Evolutionary conservation across 75 land plant species (phyloP).

Genomic region (Pinus albicaulis): DNA sequence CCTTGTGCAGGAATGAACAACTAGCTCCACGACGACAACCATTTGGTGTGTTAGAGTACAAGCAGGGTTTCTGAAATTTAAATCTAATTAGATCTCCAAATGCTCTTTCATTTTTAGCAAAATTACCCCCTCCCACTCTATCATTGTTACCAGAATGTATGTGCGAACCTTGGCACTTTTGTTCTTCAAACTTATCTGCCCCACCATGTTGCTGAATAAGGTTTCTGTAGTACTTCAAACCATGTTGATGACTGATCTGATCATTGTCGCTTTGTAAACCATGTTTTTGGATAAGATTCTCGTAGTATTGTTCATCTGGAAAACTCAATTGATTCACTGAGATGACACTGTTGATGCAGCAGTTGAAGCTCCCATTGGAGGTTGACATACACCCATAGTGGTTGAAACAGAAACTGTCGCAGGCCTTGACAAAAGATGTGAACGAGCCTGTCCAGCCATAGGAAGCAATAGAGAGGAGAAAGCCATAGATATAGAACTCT

Average conservation of each 20-base stretch:
- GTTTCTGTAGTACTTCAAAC: slow-evolving; percentile 51
- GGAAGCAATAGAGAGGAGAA: not conserved
- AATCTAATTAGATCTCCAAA: slow-evolving; percentile 9
- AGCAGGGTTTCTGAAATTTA: slow-evolving; percentile 63
- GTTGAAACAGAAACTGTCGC: not conserved
- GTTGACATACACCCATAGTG: not conserved
- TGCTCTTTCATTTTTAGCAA: not conserved
- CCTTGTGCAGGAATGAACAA: slow-evolving; percentile 63
- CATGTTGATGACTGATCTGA: not conserved
- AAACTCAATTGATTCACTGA: not conserved
- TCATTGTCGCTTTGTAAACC: not conserved
- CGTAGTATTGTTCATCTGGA: not conserved
- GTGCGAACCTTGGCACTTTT: not conserved
- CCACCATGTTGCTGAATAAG: slow-evolving; percentile 76
- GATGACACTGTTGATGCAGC: not conserved
- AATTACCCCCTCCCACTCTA: not conserved
- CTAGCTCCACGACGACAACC: slow-evolving; percentile 82
- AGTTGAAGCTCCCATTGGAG: not conserved
- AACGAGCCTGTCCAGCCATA: not conserved
- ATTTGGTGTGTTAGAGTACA: slow-evolving; percentile 56
- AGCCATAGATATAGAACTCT: not conserved
- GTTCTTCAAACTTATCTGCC: slow-evolving; percentile 4
- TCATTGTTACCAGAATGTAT: not conserved
- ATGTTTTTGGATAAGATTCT: not conserved
- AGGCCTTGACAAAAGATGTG: not conserved